phyloP scores from a whole-genome alignment of 192 early-diverging fungal genomes.

The Lobulomyces angularis region DNA sequence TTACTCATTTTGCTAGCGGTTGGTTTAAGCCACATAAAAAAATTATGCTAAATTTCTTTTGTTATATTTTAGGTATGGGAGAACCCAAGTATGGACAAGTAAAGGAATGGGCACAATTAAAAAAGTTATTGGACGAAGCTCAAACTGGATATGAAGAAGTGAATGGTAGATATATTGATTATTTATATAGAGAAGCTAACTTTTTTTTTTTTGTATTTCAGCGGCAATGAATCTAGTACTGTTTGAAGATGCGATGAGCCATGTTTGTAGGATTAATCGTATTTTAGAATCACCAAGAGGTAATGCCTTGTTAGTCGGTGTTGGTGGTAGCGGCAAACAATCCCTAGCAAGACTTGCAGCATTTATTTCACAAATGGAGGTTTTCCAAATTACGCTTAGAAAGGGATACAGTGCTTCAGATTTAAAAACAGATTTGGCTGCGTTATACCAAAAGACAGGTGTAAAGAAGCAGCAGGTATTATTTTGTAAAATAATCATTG shows the following conservation, averaged over 20 bases:
- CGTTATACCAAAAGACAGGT: conserved; percentile 44
- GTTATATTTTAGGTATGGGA: background rate
- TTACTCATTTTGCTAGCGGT: conserved; percentile 45
- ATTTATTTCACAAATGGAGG: conserved; percentile 53
- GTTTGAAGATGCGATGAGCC: conserved; percentile 55
- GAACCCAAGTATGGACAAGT: conserved; percentile 48
- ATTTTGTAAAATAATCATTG: too few species aligned
- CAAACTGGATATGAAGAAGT: conserved; percentile 51
- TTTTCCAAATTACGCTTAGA: conserved; percentile 52
- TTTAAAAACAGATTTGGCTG: conserved; percentile 41
- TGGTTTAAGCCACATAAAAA: too few species aligned
- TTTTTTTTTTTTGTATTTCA: too few species aligned
- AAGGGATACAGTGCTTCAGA: conserved; percentile 49
- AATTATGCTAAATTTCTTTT: conserved; percentile 10
- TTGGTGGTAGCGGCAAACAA: conserved; percentile 52
- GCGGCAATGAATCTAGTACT: conserved; percentile 51
- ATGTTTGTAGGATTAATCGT: conserved; percentile 51
- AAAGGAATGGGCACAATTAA: conserved; percentile 41
- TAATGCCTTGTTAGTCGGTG: conserved; percentile 51
- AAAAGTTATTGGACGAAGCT: conserved; percentile 43
- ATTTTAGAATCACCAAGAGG: conserved; percentile 49
- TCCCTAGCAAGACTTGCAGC: conserved; percentile 45
- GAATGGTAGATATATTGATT: too few species aligned
- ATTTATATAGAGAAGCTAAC: too few species aligned
- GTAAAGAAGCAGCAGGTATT: conserved; percentile 44